Conservation (phyloP, 345 rosid species). For the Pseudoturritis turrita region DNA sequence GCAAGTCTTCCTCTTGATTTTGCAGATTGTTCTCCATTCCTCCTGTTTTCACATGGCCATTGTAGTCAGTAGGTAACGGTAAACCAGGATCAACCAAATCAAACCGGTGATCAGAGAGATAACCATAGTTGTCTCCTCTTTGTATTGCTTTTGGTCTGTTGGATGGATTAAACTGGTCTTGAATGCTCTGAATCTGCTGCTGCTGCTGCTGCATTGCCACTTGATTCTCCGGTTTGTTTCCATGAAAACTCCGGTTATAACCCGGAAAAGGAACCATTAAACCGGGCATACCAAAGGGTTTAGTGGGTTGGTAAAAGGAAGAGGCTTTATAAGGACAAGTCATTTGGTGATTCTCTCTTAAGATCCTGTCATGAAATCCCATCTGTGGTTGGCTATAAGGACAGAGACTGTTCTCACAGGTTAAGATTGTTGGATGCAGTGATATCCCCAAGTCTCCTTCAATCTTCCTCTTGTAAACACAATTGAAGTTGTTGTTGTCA, state of each 20-base stretch:
- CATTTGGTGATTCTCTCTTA: conserved; percentile 78
- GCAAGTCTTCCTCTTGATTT: background rate
- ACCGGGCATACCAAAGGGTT: conserved; percentile 2
- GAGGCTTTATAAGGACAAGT: conserved; percentile 48
- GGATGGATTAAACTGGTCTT: background rate
- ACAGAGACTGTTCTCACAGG: conserved; percentile 67
- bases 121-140: background rate
- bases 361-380: conserved; percentile 65
- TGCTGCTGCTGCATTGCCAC: conserved; percentile 12
- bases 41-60: background rate
- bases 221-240: background rate
- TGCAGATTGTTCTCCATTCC: conserved; percentile 19
- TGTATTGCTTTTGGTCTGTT: background rate
- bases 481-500: conserved; percentile 41
- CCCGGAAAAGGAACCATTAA: background rate
- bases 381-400: conserved; percentile 53
- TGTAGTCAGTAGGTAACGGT: background rate
- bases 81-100: background rate
- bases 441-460: conserved; percentile 39
- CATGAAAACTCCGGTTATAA: background rate
- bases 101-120: background rate
- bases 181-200: background rate
- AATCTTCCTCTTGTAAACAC: conserved; percentile 61
- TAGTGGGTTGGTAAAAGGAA: conserved; percentile 18
- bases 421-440: conserved; percentile 48